These are phyloP conservation scores for Termitomyces sp. DNA, from an alignment of 768 basidiomycete species.

Conservation along the genomic window DNA sequence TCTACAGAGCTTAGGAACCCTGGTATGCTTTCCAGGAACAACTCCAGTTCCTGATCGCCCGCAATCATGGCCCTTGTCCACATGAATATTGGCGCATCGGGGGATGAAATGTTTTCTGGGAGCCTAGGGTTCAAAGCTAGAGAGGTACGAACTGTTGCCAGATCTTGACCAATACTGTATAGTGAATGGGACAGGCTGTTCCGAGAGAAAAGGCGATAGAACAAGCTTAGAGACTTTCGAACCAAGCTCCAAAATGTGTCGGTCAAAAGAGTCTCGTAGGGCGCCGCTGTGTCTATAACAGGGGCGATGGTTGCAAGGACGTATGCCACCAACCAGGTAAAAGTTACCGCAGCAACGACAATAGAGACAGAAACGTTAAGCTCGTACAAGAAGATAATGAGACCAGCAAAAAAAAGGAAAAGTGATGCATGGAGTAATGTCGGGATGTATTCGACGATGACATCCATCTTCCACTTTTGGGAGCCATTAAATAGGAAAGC, in stretches of 20 bases:
- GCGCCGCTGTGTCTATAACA: neutral
- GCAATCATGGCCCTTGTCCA: conserved; percentile 2
- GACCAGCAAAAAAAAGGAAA: conserved; percentile 7
- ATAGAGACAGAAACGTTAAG: neutral
- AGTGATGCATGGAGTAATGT: conserved; percentile 4
- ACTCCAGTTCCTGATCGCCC: neutral
- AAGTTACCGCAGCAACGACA: neutral
- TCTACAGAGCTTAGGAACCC: neutral
- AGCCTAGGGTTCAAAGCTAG: neutral
- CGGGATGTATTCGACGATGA: conserved; percentile 1
- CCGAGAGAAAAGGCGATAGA: neutral
- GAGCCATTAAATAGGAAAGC: neutral
- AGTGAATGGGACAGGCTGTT: neutral
- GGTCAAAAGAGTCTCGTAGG: conserved; percentile 5
- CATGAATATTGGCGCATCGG: neutral
- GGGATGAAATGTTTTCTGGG: neutral
- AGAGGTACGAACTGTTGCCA: neutral
- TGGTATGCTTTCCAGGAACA: conserved; percentile 4
- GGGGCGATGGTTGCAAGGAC: neutral
- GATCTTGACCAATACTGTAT: neutral
- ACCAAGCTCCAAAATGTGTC: neutral
- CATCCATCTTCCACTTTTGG: conserved; percentile 1
- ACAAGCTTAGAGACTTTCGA: neutral
- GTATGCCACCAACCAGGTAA: neutral
- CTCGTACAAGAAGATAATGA: neutral